Conservation (phyloP, 2,329 filamentous ascomycete species). For the Plectosphaerella plurivora region DNA sequence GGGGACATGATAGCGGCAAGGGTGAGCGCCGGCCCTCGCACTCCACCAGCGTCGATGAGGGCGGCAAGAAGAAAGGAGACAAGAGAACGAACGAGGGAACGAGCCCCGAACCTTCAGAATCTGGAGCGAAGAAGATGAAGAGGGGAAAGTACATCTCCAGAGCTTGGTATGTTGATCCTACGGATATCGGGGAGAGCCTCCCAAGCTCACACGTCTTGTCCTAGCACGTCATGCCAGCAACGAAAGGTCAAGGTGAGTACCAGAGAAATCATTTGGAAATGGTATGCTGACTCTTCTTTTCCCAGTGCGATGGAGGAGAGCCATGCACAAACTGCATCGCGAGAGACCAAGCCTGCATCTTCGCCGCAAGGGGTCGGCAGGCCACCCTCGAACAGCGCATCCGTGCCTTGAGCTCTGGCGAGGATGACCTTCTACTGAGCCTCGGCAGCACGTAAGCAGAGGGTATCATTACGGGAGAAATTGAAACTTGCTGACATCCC, state of each 20-base stretch:
- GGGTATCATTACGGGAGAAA: too few relatives aligned
- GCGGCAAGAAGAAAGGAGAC: neutral
- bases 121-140: conserved; percentile 6
- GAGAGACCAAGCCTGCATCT: conserved; percentile 2
- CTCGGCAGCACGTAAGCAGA: neutral
- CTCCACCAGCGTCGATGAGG: neutral
- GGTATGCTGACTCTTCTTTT: neutral
- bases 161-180: conserved; percentile 5
- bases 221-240: conserved; percentile 7
- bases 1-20: too few relatives aligned
- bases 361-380: conserved; percentile 1
- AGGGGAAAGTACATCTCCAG: conserved; percentile 8
- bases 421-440: neutral
- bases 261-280: neutral
- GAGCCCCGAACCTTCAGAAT: conserved; percentile 1
- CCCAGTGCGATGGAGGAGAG: conserved; percentile 8
- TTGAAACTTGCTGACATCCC: neutral
- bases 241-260: conserved; percentile 9
- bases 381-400: neutral
- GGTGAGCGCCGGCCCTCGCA: neutral
- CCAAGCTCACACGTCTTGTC: too few relatives aligned
- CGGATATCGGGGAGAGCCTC: too few relatives aligned
- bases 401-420: neutral
- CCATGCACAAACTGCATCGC: conserved; percentile 9
- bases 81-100: neutral